Percentiles rank a stretch among this genome's conserved stretches.
Conservation (phyloP, 2,329 filamentous ascomycete species). For the Dactylellina drechsleri region DNA sequence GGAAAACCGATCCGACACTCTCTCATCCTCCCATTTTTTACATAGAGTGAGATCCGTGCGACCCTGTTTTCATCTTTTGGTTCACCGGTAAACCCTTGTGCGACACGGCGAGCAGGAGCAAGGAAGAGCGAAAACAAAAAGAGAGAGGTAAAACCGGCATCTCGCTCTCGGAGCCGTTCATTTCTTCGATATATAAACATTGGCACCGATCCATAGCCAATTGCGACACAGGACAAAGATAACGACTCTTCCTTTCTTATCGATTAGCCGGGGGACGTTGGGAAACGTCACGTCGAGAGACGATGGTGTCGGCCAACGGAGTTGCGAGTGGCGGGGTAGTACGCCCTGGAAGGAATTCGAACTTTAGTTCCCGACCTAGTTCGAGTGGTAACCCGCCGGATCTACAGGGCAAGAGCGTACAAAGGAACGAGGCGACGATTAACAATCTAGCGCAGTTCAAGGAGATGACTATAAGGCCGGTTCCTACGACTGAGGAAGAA, state of each 20-base stretch:
- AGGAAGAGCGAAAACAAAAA: not conserved
- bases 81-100: constrained; percentile 20
- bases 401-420: constrained; percentile 25
- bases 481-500: constrained; percentile 33
- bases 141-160: constrained; percentile 14
- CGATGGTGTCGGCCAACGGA: constrained; percentile 47
- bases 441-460: constrained; percentile 42
- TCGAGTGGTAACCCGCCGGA: constrained; percentile 48
- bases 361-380: constrained; percentile 23
- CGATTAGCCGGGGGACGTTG: constrained; percentile 3
- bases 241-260: not conserved
- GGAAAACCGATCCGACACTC: not conserved
- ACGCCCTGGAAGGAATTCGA: constrained; percentile 14
- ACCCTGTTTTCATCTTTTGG: constrained; percentile 9
- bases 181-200: not conserved
- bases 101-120: constrained; percentile 10
- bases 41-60: too few species aligned
- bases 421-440: constrained; percentile 45
- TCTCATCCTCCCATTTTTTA: constrained; percentile 3
- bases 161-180: constrained; percentile 7
- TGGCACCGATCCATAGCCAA: constrained; percentile 12
- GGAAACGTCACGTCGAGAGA: constrained; percentile 17
- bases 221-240: constrained; percentile 13
- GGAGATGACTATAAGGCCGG: constrained; percentile 46
- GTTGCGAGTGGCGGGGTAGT: constrained; percentile 19